These are phyloP conservation scores for Fusarium miscanthi DNA, from an alignment of 2,329 filamentous ascomycete species.

Conservation along the genomic window DNA sequence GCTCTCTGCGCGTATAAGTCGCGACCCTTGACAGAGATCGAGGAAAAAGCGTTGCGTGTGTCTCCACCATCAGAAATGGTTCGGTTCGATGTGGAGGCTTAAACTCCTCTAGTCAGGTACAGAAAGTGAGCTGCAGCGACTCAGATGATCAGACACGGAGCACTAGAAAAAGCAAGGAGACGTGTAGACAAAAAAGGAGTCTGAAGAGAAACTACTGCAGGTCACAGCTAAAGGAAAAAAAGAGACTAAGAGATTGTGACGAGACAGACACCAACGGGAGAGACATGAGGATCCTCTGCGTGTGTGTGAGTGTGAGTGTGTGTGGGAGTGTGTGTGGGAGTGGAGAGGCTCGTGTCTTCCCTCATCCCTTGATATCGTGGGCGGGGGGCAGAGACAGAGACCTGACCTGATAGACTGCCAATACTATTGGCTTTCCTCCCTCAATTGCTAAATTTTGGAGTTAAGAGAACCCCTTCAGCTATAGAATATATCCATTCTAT, in stretches of 20 bases:
- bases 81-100: not conserved
- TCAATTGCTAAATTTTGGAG: conserved; percentile 9
- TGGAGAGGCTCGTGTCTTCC: conserved; percentile 4
- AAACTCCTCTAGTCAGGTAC: conserved; percentile 26
- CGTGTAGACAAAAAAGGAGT: conserved; percentile 1
- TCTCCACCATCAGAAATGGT: conserved; percentile 7
- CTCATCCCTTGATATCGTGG: conserved; percentile 30
- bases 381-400: conserved; percentile 5
- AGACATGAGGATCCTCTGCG: conserved; percentile 24
- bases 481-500: conserved; percentile 17
- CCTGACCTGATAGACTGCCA: conserved; percentile 33
- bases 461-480: conserved; percentile 1
- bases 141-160: conserved; percentile 31
- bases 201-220: conserved; percentile 26
- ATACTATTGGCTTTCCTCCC: conserved; percentile 39
- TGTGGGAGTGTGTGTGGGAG: not conserved
- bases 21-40: conserved; percentile 23
- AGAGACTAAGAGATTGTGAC: conserved; percentile 24
- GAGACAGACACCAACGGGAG: conserved; percentile 28
- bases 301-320: not conserved
- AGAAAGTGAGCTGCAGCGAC: conserved; percentile 16
- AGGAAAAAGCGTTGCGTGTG: not conserved
- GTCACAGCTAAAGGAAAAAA: not conserved
- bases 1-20: conserved; percentile 36
- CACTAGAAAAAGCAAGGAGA: conserved; percentile 20